phyloP scores from a whole-genome alignment of 805 yeast species.

The Sungouiozyma intestinalis region DNA sequence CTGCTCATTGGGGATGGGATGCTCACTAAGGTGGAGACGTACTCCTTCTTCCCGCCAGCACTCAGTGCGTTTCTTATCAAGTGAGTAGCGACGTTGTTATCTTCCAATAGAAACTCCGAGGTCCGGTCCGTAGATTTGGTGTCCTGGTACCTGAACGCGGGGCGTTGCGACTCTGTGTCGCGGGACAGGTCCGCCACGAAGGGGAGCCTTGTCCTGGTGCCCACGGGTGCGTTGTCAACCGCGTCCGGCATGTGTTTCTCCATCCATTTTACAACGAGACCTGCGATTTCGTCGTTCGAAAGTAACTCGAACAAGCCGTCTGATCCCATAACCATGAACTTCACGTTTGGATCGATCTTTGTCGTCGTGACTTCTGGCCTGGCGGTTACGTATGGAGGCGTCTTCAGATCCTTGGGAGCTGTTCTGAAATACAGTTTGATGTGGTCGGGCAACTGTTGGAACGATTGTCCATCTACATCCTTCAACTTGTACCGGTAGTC shows the following conservation, averaged over 20 bases:
- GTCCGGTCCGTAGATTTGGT: conserved; percentile 17
- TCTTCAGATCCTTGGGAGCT: conserved; percentile 55
- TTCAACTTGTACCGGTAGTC: conserved; percentile 91
- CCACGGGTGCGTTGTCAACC: conserved; percentile 1
- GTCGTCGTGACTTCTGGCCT: conserved; percentile 86
- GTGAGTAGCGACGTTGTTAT: conserved; percentile 85
- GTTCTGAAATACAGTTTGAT: conserved; percentile 75
- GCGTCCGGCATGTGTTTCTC: conserved; percentile 29
- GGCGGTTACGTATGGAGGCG: conserved; percentile 98
- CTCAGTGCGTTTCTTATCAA: conserved; percentile 85
- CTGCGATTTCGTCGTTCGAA: conserved; percentile 85
- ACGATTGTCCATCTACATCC: conserved; percentile 32
- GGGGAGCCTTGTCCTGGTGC: conserved; percentile 37
- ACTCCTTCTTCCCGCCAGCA: conserved; percentile 80
- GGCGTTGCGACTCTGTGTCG: conserved; percentile 48
- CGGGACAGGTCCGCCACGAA: conserved; percentile 52
- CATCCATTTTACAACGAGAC: conserved; percentile 89
- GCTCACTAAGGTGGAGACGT: conserved; percentile 76
- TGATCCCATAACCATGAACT: conserved; percentile 83
- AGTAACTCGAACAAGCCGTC: conserved; percentile 92
- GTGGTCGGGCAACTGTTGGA: conserved; percentile 59
- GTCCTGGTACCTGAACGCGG: conserved; percentile 54
- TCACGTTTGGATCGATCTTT: conserved; percentile 57
- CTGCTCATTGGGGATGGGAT: conserved; percentile 89
- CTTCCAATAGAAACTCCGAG: conserved; percentile 54